Percentiles rank a stretch among this genome's conserved stretches.
phyloP scores from a whole-genome alignment of 1,284 basidiomycete genomes.

The Malassezia restricta region DNA sequence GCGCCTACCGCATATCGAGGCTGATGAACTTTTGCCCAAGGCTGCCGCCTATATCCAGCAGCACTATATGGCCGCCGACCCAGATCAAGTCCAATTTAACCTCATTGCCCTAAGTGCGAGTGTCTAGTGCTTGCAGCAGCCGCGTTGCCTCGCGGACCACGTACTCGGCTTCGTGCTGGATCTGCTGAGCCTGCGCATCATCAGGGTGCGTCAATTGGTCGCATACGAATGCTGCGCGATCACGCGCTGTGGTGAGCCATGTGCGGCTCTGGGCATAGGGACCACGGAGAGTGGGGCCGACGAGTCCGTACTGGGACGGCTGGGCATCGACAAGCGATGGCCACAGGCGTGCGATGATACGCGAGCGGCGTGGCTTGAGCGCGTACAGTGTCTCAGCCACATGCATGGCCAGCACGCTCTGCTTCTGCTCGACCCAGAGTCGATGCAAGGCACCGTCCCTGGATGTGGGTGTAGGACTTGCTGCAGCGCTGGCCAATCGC shows the following conservation, averaged over 20 bases:
- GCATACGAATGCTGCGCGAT: not conserved
- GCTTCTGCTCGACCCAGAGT: slow-evolving; percentile 25
- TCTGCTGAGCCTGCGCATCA: not conserved
- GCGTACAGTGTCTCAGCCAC: slow-evolving; percentile 36
- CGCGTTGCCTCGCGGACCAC: not conserved
- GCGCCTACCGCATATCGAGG: slow-evolving; percentile 19
- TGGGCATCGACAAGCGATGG: not conserved
- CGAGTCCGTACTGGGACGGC: not conserved
- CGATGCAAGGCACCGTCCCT: slow-evolving; percentile 17
- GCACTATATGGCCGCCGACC: slow-evolving; percentile 37
- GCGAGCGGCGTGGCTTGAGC: slow-evolving; percentile 1
- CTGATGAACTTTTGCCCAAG: slow-evolving; percentile 19
- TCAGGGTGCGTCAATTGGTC: not conserved
- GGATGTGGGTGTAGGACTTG: not conserved
- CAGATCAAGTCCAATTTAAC: slow-evolving; percentile 37
- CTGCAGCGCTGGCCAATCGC: slow-evolving; percentile 11
- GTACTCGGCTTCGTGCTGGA: not conserved
- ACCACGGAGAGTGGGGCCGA: not conserved
- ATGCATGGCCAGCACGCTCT: slow-evolving; percentile 26
- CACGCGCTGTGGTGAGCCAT: slow-evolving; percentile 8
- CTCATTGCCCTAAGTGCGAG: slow-evolving; percentile 35
- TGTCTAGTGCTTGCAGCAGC: not conserved
- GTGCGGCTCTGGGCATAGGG: not conserved
- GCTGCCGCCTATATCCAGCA: slow-evolving; percentile 31
- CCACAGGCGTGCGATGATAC: not conserved